Percentiles rank a stretch among this genome's conserved stretches.
Evolutionary conservation across 2,329 filamentous ascomycete genomes (phyloP).

Genomic region (Fulvia fulva): DNA sequence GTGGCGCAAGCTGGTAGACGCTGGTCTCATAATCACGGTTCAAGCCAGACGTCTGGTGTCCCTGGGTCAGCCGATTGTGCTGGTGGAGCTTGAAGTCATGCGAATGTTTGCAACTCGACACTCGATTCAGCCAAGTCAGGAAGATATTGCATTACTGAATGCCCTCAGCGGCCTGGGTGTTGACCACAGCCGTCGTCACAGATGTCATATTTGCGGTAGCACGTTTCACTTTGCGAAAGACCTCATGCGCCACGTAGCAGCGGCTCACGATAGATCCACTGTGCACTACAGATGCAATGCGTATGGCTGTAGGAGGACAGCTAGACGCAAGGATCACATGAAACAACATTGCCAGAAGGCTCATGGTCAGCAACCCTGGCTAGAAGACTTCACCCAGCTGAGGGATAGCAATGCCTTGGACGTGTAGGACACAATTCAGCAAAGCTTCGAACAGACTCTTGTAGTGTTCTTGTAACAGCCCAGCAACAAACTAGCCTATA

Average conservation of each 20-base stretch:
- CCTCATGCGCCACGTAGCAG: neutral
- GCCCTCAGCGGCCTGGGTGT: neutral
- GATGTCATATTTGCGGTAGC: neutral
- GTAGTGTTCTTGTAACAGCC: no score
- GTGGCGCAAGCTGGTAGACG: neutral
- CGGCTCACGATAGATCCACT: neutral
- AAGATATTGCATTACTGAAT: neutral
- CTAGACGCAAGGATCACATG: neutral
- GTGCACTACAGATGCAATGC: neutral
- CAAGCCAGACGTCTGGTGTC: neutral
- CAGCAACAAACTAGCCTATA: no score
- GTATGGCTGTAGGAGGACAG: neutral
- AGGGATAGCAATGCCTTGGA: no score
- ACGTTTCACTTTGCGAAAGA: neutral
- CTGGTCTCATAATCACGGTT: neutral
- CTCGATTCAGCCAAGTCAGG: neutral
- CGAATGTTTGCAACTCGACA: neutral
- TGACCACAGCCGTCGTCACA: no score
- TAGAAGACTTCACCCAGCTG: no score
- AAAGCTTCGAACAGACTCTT: no score
- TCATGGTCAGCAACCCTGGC: no score
- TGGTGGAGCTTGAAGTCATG: neutral
- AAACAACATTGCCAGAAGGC: no score
- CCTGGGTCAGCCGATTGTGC: neutral
- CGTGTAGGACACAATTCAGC: no score